phyloP scores from a whole-genome alignment of 176 grass and related monocot species.

The Eragrostis nindensis region DNA sequence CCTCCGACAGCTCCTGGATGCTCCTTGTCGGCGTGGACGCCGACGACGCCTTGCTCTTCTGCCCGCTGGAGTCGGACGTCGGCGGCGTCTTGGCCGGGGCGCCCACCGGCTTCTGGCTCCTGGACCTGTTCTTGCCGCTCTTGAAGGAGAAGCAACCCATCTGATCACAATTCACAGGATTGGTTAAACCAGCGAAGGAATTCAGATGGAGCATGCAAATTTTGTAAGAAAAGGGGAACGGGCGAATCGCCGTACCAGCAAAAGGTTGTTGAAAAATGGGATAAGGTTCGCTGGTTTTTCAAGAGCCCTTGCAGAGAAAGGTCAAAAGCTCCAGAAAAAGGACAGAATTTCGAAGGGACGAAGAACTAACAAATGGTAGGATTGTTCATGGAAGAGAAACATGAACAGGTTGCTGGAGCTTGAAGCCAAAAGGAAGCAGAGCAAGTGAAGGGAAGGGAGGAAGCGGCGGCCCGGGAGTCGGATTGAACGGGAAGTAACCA shows the following conservation, averaged over 20 bases:
- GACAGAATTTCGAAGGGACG: not conserved
- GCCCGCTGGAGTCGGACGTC: not conserved
- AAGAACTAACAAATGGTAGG: not conserved
- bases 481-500: not conserved
- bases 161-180: not conserved
- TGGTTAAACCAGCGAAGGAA: not conserved
- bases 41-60: slow-evolving; percentile 45
- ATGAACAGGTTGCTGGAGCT: not conserved
- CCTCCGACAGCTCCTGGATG: slow-evolving; percentile 80
- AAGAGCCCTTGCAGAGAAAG: no score
- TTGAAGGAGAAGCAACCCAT: slow-evolving; percentile 61
- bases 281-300: not conserved
- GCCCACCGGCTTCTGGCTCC: not conserved
- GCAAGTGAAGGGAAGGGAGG: not conserved
- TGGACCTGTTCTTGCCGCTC: slow-evolving; percentile 38
- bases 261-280: not conserved
- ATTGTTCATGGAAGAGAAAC: not conserved
- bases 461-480: not conserved
- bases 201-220: not conserved
- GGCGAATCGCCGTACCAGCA: not conserved
- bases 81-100: slow-evolving; percentile 28
- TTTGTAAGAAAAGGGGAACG: not conserved
- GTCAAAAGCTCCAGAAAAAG: not conserved
- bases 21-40: slow-evolving; percentile 45
- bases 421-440: not conserved